These are phyloP conservation scores for Xylaria telfairii DNA, from an alignment of 495 filamentous ascomycete species.

Conservation along the genomic window DNA sequence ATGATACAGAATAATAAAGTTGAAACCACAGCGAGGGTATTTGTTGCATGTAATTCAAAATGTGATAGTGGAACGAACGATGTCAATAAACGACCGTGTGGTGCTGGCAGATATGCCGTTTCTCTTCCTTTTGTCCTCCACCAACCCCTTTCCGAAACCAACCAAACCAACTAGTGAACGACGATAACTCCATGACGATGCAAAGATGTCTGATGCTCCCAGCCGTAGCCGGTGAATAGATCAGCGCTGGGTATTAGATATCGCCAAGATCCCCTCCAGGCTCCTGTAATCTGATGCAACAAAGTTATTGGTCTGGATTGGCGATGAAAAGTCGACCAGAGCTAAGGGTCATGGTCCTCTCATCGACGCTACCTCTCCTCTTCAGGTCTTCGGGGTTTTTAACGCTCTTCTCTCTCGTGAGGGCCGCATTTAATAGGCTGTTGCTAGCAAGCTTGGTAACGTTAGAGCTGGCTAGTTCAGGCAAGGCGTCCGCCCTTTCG, in stretches of 20 bases:
- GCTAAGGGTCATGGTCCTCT: slow-evolving; percentile 84
- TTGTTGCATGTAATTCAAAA: slow-evolving; percentile 35
- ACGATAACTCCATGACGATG: slow-evolving; percentile 38
- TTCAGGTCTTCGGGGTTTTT: slow-evolving; percentile 77
- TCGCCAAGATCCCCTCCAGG: background rate
- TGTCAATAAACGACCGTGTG: slow-evolving; percentile 37
- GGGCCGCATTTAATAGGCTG: slow-evolving; percentile 56
- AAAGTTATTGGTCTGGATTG: slow-evolving; percentile 76
- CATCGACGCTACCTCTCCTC: slow-evolving; percentile 91
- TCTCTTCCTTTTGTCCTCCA: slow-evolving; percentile 34
- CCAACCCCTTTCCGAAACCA: slow-evolving; percentile 31
- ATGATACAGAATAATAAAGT: slow-evolving; percentile 13
- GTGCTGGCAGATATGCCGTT: slow-evolving; percentile 30
- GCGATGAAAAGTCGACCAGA: slow-evolving; percentile 86
- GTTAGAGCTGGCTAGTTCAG: slow-evolving; percentile 45
- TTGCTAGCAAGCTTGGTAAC: slow-evolving; percentile 56
- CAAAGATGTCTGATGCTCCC: slow-evolving; percentile 28
- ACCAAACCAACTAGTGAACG: slow-evolving; percentile 18
- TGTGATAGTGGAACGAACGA: slow-evolving; percentile 22
- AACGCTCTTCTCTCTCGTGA: slow-evolving; percentile 67
- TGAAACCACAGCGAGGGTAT: slow-evolving; percentile 43
- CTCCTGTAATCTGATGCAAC: background rate
- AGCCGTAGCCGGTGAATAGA: slow-evolving; percentile 15
- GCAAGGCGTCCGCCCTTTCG: slow-evolving; percentile 57
- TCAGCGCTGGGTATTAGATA: slow-evolving; percentile 10